Percentiles rank a stretch among this genome's conserved stretches.
These are phyloP conservation scores for Suhomyces prunicola DNA, from an alignment of 805 yeast species.

Conservation along the genomic window DNA sequence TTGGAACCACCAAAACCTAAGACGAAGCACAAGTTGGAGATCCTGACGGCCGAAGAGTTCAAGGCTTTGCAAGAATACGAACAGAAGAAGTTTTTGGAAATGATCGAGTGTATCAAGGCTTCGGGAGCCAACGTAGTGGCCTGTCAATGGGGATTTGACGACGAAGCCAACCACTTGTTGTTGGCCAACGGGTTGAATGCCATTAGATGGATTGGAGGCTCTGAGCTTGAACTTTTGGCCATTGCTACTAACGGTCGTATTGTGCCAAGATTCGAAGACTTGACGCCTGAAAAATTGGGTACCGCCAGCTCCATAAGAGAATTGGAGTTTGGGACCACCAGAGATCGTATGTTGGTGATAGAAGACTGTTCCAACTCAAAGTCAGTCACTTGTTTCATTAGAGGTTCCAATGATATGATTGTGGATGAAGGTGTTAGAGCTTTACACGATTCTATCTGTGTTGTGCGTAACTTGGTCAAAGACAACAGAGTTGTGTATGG, in stretches of 20 bases:
- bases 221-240: slow-evolving; percentile 91
- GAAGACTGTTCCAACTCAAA: slow-evolving; percentile 84
- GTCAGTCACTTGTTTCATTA: slow-evolving; percentile 87
- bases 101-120: slow-evolving; percentile 81
- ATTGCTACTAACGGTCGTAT: slow-evolving; percentile 97
- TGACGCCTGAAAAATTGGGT: slow-evolving; percentile 79
- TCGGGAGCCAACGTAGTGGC: slow-evolving; percentile 95
- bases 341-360: slow-evolving; percentile 92
- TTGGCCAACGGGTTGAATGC: slow-evolving; percentile 89
- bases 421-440: slow-evolving; percentile 97
- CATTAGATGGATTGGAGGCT: slow-evolving; percentile 98
- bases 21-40: slow-evolving; percentile 95
- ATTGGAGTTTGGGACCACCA: slow-evolving; percentile 92
- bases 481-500: slow-evolving; percentile 97
- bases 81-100: slow-evolving; percentile 82
- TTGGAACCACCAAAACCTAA: slow-evolving; percentile 99
- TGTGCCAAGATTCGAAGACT: slow-evolving; percentile 95
- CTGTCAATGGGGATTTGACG: slow-evolving; percentile 99
- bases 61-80: slow-evolving; percentile 87
- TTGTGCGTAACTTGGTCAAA: slow-evolving; percentile 89
- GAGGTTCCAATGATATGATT: slow-evolving; percentile 98
- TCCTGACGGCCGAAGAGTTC: slow-evolving; percentile 91
- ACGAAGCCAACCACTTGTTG: slow-evolving; percentile 93
- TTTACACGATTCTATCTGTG: slow-evolving; percentile 93
- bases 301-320: slow-evolving; percentile 82